Evolutionary conservation across 1,139 yeast species (phyloP).

Genomic region (Pneumocystis oryctolagi): DNA sequence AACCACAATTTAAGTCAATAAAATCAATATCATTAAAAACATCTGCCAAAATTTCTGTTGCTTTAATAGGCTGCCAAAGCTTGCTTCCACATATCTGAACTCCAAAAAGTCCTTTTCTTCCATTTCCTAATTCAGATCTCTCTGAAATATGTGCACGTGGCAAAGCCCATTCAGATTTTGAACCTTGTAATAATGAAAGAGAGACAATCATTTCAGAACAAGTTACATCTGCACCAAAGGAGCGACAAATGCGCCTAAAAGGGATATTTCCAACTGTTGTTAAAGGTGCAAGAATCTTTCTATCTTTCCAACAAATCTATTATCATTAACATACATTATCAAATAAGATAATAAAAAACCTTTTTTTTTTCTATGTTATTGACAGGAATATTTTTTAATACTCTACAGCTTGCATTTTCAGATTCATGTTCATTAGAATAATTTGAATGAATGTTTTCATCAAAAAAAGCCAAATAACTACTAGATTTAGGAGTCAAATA

Average conservation of each 20-base stretch:
- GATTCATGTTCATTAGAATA: slow-evolving; percentile 11
- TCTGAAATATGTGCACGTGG: slow-evolving; percentile 79
- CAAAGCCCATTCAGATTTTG: slow-evolving; percentile 92
- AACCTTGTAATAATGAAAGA: slow-evolving; percentile 73
- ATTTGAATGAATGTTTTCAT: slow-evolving; percentile 15
- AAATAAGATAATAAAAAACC: slow-evolving; percentile 27
- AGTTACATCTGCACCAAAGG: slow-evolving; percentile 83
- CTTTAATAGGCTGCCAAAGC: slow-evolving; percentile 87
- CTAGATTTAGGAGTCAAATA: slow-evolving; percentile 7
- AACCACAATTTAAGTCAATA: slow-evolving; percentile 84
- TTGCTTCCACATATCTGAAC: slow-evolving; percentile 85
- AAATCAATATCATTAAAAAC: slow-evolving; percentile 40
- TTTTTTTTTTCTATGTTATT: slow-evolving; percentile 27
- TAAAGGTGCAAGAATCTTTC: slow-evolving; percentile 83
- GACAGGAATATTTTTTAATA: slow-evolving; percentile 18
- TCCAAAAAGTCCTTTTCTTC: slow-evolving; percentile 39
- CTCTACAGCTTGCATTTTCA: slow-evolving; percentile 4
- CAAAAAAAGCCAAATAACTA: slow-evolving; percentile 5
- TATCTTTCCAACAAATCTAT: slow-evolving; percentile 42
- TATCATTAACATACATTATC: not conserved
- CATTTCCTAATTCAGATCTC: slow-evolving; percentile 40
- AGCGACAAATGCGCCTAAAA: slow-evolving; percentile 80
- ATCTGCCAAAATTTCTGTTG: slow-evolving; percentile 60
- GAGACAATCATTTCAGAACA: slow-evolving; percentile 91
- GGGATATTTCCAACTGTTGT: slow-evolving; percentile 97